Evolutionary conservation across 1,284 basidiomycete genomes (phyloP).

Genomic region (Puccinia hordei): DNA sequence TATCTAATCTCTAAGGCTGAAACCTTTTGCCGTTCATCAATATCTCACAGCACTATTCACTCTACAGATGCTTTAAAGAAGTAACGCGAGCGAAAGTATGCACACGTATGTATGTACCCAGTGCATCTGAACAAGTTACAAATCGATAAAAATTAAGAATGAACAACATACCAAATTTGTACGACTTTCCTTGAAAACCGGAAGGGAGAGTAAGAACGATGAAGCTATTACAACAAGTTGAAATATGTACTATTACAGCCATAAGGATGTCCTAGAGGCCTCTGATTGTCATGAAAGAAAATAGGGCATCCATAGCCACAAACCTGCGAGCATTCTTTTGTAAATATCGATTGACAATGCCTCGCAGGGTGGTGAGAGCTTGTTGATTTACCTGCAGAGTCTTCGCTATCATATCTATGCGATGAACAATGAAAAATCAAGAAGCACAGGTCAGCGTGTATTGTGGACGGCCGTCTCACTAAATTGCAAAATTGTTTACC

Average conservation of each 20-base stretch:
- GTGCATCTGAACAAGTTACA: not conserved
- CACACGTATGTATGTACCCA: no score
- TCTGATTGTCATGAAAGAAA: constrained; percentile 68
- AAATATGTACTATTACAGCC: not conserved
- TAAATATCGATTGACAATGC: constrained; percentile 74
- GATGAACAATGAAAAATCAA: not conserved
- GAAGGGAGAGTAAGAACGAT: not conserved
- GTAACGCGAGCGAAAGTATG: no score
- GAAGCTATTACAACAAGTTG: not conserved
- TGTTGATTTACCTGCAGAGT: constrained; percentile 41
- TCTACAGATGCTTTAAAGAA: no score
- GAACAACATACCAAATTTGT: not conserved
- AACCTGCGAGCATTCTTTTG: constrained; percentile 80
- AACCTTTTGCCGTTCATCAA: no score
- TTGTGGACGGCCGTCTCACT: not conserved
- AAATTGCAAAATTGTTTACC: constrained; percentile 13
- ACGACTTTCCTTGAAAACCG: not conserved
- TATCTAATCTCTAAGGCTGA: no score
- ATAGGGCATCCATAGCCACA: constrained; percentile 75
- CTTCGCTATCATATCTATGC: constrained; percentile 33
- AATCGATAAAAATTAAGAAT: not conserved
- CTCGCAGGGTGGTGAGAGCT: constrained; percentile 64
- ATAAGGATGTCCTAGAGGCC: not conserved
- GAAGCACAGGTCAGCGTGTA: not conserved
- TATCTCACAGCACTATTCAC: no score